A percentile compares a stretch with the other conserved stretches of the same genome.
Conservation (phyloP, 345 rosid genomes). For the Citrus inodora region DNA sequence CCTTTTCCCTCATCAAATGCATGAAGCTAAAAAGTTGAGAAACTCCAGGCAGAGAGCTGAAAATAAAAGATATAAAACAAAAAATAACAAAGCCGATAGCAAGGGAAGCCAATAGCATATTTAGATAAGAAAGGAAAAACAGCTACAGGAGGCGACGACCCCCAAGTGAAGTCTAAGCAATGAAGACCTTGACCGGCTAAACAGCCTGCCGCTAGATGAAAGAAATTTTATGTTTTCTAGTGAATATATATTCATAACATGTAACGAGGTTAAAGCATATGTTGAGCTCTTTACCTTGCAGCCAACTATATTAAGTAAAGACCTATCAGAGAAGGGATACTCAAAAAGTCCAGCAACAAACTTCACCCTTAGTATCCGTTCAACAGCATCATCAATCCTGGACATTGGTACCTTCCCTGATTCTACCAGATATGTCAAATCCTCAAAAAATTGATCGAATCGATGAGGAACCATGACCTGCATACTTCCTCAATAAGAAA, state of each 20-base stretch:
- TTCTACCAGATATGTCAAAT: slow-evolving; percentile 51
- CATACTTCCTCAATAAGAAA: slow-evolving; percentile 19
- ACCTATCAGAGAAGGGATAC: slow-evolving; percentile 65
- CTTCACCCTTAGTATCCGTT: slow-evolving; percentile 83
- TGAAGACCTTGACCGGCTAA: too few species aligned
- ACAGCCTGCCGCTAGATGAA: background rate
- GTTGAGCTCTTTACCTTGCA: slow-evolving; percentile 50
- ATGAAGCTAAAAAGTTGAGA: too few species aligned
- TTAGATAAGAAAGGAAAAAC: too few species aligned
- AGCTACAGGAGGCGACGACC: too few species aligned
- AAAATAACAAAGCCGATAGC: too few species aligned
- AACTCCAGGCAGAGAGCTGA: too few species aligned
- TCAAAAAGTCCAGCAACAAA: slow-evolving; percentile 80
- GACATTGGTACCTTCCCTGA: slow-evolving; percentile 68
- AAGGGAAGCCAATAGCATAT: too few species aligned
- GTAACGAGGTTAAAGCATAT: background rate
- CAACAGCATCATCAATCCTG: slow-evolving; percentile 78
- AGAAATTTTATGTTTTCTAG: background rate
- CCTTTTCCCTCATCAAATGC: too few species aligned
- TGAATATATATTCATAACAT: background rate
- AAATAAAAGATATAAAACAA: too few species aligned
- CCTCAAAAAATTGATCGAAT: slow-evolving; percentile 48
- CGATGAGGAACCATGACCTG: slow-evolving; percentile 84
- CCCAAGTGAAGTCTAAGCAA: too few species aligned
- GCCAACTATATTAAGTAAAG: slow-evolving; percentile 66